A percentile compares a stretch with the other conserved stretches of the same genome.
Evolutionary conservation across 371 early-diverging fungal genomes (phyloP).

Genomic region (Lichtheimia ornata): DNA sequence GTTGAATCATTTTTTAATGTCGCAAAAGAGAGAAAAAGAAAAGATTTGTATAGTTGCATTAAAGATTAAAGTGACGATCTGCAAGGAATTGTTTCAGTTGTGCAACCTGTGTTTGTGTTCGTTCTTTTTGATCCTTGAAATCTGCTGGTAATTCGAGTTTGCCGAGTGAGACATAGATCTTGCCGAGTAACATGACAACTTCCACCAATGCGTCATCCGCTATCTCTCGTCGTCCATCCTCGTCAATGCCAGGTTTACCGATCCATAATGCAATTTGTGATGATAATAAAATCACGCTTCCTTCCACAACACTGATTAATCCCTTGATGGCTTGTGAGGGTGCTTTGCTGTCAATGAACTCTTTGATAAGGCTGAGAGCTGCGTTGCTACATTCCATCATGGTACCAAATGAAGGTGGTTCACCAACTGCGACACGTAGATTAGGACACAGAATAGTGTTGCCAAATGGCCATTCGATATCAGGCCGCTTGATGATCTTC

Average conservation of each 20-base stretch:
- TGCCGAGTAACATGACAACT: conserved; percentile 23
- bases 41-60: not conserved
- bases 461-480: conserved; percentile 37
- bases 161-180: conserved; percentile 7
- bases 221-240: conserved; percentile 24
- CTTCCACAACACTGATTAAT: conserved; percentile 26
- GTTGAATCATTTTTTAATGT: not conserved
- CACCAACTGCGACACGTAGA: conserved; percentile 13
- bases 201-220: conserved; percentile 31
- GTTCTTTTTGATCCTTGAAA: conserved; percentile 10
- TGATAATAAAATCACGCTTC: conserved; percentile 24
- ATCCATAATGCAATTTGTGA: conserved; percentile 40
- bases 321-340: not conserved
- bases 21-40: not conserved
- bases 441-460: conserved; percentile 35
- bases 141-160: conserved; percentile 1
- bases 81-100: conserved; percentile 10
- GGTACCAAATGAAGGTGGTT: conserved; percentile 33
- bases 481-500: conserved; percentile 15
- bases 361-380: conserved; percentile 21
- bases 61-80: conserved; percentile 12
- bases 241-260: conserved; percentile 30
- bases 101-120: conserved; percentile 4
- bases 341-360: conserved; percentile 15
- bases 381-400: conserved; percentile 34